phyloP scores from a whole-genome alignment of 352 stramenopile genomes.

The Globisporangium orthogonon region DNA sequence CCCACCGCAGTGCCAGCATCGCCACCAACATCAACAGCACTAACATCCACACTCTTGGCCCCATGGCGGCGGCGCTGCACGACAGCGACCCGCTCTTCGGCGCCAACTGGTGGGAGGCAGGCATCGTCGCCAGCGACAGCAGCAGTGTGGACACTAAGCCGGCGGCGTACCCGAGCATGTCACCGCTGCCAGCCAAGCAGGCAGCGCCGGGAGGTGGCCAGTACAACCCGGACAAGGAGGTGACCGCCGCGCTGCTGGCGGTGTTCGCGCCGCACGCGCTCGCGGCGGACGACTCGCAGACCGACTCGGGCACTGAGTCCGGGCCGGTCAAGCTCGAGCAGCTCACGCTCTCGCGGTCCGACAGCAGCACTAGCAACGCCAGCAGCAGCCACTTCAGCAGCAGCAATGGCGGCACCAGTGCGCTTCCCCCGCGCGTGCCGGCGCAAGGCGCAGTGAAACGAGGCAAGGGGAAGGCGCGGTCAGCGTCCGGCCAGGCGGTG shows the following conservation, averaged over 20 bases:
- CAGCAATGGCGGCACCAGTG: background rate
- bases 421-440: background rate
- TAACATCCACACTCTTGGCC: background rate
- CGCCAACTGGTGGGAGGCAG: constrained; percentile 6
- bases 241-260: constrained; percentile 18
- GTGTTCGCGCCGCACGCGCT: constrained; percentile 20
- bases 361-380: constrained; percentile 2
- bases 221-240: constrained; percentile 11
- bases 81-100: constrained; percentile 5
- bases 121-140: background rate
- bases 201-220: background rate
- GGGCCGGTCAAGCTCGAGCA: background rate
- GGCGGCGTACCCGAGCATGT: constrained; percentile 5
- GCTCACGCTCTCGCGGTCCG: constrained; percentile 1
- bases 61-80: background rate
- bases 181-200: constrained; percentile 5
- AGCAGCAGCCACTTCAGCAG: background rate
- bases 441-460: constrained; percentile 4
- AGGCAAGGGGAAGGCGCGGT: background rate
- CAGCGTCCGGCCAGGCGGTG: background rate
- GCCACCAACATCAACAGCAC: background rate
- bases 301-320: constrained; percentile 16
- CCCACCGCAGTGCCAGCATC: background rate
- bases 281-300: constrained; percentile 25
- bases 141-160: background rate